Conservation (phyloP, 441 rosid species). For the Metrosideros polymorpha region DNA sequence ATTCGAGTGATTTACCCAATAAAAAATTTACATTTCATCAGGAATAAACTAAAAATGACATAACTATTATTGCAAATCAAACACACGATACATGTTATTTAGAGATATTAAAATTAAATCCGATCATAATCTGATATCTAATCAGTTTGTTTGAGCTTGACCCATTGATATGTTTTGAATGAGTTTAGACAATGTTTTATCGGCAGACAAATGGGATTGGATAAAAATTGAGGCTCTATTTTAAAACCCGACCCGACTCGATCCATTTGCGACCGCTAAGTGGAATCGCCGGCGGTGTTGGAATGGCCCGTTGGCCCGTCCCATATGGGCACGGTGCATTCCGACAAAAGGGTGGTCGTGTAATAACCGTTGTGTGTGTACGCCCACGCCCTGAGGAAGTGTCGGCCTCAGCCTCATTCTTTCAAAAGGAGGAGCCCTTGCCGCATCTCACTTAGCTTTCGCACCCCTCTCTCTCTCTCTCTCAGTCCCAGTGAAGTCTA, state of each 20-base stretch:
- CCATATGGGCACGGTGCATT: background rate
- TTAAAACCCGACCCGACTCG: background rate
- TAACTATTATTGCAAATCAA: background rate
- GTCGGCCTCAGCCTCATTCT: background rate
- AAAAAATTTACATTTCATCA: background rate
- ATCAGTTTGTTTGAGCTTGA: background rate
- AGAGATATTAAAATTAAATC: background rate
- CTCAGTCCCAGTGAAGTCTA: background rate
- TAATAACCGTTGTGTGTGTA: background rate
- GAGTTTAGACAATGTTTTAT: background rate
- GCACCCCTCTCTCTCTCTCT: background rate
- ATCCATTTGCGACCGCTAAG: background rate
- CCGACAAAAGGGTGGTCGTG: background rate
- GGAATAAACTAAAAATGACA: background rate
- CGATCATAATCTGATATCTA: no score
- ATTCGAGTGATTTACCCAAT: background rate
- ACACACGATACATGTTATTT: fast-evolving
- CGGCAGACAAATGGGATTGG: background rate
- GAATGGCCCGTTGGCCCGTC: background rate
- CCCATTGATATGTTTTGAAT: background rate
- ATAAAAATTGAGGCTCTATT: background rate
- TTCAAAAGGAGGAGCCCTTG: background rate
- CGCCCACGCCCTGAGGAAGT: background rate
- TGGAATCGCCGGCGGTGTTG: background rate
- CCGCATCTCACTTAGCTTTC: background rate